phyloP scores from a whole-genome alignment of 208 protist genomes.

The Trypanosoma rangeli region DNA sequence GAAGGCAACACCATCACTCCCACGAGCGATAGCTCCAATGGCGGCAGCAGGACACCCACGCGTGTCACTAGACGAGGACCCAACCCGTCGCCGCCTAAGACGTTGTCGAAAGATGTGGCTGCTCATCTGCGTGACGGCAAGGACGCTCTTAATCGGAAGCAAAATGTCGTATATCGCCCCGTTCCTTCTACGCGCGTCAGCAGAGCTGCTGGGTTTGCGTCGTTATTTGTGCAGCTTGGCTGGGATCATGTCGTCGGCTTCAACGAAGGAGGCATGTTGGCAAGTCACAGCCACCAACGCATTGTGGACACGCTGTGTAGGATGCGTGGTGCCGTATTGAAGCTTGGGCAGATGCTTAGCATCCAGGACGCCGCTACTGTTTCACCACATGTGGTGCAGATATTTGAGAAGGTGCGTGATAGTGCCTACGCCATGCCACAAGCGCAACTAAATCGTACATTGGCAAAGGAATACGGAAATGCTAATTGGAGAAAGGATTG shows the following conservation, averaged over 20 bases:
- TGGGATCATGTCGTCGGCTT: slow-evolving; percentile 57
- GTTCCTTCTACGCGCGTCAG: slow-evolving; percentile 62
- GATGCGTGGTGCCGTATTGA: slow-evolving; percentile 94
- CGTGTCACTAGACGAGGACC: background rate
- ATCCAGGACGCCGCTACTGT: slow-evolving; percentile 87
- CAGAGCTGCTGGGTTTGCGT: slow-evolving; percentile 65
- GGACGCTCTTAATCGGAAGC: background rate
- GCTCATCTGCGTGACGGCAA: background rate
- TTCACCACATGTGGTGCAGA: slow-evolving; percentile 61
- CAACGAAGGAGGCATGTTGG: slow-evolving; percentile 36
- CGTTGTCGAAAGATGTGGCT: background rate
- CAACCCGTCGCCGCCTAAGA: background rate
- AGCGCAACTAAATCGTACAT: slow-evolving; percentile 54
- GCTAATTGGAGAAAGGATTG: slow-evolving; percentile 47
- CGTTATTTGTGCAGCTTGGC: slow-evolving; percentile 62
- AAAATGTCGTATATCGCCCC: slow-evolving; percentile 32
- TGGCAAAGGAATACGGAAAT: slow-evolving; percentile 44
- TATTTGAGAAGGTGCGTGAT: slow-evolving; percentile 85
- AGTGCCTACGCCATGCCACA: slow-evolving; percentile 85
- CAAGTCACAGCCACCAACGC: slow-evolving; percentile 52
- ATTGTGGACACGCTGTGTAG: slow-evolving; percentile 94
- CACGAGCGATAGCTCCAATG: background rate
- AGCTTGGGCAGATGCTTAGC: slow-evolving; percentile 96
- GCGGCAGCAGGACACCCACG: background rate
- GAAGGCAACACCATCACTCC: slow-evolving; percentile 6